A percentile compares a stretch with the other conserved stretches of the same genome.
phyloP scores from a whole-genome alignment of 768 basidiomycete genomes.

The Leccinum longicurvipes region DNA sequence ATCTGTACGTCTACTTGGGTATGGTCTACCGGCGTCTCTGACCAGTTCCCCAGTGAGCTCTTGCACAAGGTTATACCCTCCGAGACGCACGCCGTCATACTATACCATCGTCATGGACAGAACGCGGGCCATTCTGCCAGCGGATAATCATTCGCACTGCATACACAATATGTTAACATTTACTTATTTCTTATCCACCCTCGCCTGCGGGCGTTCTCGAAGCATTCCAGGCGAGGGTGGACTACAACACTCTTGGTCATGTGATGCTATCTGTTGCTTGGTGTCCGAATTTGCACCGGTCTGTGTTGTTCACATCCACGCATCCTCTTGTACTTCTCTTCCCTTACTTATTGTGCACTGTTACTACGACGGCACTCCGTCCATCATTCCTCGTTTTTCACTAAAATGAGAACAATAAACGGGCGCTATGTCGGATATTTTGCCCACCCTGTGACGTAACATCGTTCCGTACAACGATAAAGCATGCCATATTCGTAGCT shows the following conservation, averaged over 20 bases:
- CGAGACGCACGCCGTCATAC: slow-evolving; percentile 21
- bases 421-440: neutral
- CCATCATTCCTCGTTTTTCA: slow-evolving; percentile 5
- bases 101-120: slow-evolving; percentile 26
- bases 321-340: slow-evolving; percentile 11
- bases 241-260: slow-evolving; percentile 26
- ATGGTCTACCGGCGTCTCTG: neutral
- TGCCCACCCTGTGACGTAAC: slow-evolving; percentile 9
- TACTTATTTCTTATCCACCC: slow-evolving; percentile 21
- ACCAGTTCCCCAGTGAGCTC: slow-evolving; percentile 20
- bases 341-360: slow-evolving; percentile 12
- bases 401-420: slow-evolving; percentile 13
- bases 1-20: slow-evolving; percentile 27
- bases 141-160: slow-evolving; percentile 24
- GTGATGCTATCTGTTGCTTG: slow-evolving; percentile 25
- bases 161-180: slow-evolving; percentile 33
- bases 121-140: slow-evolving; percentile 29
- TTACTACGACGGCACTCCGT: slow-evolving; percentile 6
- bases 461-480: neutral
- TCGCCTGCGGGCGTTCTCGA: slow-evolving; percentile 7
- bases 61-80: slow-evolving; percentile 23
- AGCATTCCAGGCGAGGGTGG: slow-evolving; percentile 11
- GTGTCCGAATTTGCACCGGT: slow-evolving; percentile 9
- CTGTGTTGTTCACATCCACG: slow-evolving; percentile 8
- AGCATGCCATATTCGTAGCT: slow-evolving; percentile 6